Conservation (phyloP, 2,329 filamentous ascomycete species). For the Coniella vitis region DNA sequence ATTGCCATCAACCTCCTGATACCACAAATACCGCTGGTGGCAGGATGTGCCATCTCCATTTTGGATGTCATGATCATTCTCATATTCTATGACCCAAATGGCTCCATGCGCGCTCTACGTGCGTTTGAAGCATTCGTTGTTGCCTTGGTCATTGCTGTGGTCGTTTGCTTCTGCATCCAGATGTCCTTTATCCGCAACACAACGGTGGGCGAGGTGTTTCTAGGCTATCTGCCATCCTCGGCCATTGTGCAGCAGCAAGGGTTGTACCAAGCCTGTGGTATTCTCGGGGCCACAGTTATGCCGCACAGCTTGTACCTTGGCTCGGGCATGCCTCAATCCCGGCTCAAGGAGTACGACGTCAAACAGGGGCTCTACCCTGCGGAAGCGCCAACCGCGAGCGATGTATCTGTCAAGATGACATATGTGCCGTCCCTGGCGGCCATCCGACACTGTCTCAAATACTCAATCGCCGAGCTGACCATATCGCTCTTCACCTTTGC, state of each 20-base stretch:
- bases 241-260: conserved; percentile 51
- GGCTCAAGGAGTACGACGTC: conserved; percentile 56
- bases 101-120: conserved; percentile 51
- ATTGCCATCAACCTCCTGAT: conserved; percentile 63
- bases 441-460: conserved; percentile 67
- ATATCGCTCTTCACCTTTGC: conserved; percentile 76
- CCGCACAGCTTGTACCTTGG: conserved; percentile 63
- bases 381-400: conserved; percentile 24
- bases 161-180: conserved; percentile 65
- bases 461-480: conserved; percentile 63
- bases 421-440: conserved; percentile 67
- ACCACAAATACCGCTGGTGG: conserved; percentile 57
- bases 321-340: conserved; percentile 61
- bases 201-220: conserved; percentile 52
- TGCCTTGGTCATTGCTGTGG: conserved; percentile 58
- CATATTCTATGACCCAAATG: conserved; percentile 56
- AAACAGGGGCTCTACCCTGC: conserved; percentile 46
- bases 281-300: conserved; percentile 71
- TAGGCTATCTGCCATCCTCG: conserved; percentile 57
- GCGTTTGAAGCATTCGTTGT: conserved; percentile 60
- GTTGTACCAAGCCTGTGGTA: conserved; percentile 64
- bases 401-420: conserved; percentile 41
- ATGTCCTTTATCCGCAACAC: conserved; percentile 54
- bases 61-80: conserved; percentile 62
- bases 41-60: conserved; percentile 62